Evolutionary conservation across 1,284 basidiomycete genomes (phyloP), one percentile per base, ranked within the genome.

Genomic region (Pyrrhoderma noxium): DNA sequence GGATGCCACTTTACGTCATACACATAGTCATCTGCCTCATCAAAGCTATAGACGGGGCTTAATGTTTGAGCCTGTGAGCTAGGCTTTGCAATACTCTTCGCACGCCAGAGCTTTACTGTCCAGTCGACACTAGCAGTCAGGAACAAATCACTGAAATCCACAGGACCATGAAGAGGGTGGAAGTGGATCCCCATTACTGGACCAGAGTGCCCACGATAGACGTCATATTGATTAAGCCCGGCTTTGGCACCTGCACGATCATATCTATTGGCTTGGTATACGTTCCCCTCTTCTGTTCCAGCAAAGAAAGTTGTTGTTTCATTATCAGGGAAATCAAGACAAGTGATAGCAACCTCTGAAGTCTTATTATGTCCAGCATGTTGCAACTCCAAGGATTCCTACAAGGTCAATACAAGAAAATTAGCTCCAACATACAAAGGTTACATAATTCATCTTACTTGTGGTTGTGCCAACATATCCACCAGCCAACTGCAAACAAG

Each of bases 1-100:
- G 94, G 93, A 65, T 98, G 94, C 96, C 96, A 99, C 64, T 85
- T 88, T 45, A 93, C 93, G 68, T 98, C 95, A 68, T 96, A 98
- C n/a, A 99, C 92, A 64, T 98, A 98, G 65, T 99, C 95, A 65
- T 93, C 91, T 9, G 91, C 86, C 67, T 97, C 94, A 60, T 99
- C 94, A 61, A 97, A 96, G 40, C 89, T 91, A 65, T 93, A 88
- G 16, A 96, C 60, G 1, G 94, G 90, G 1, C 77, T 49, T 19
- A 93, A 74, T 5, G 67, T 67, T 54, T 82, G 76, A 22, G 72
- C 70, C 21, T 73, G 66, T 11, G 82, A 81, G 23, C 69, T 68
- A 18, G 81, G 74, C 66, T 80, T 84, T 45, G 81, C 74, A 38
- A 83, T 69, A 21, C 77, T 80, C 67, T 81, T 88, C 5, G 87